phyloP scores from a whole-genome alignment of 352 stramenopile species.

The Phytopythium aichiense region DNA sequence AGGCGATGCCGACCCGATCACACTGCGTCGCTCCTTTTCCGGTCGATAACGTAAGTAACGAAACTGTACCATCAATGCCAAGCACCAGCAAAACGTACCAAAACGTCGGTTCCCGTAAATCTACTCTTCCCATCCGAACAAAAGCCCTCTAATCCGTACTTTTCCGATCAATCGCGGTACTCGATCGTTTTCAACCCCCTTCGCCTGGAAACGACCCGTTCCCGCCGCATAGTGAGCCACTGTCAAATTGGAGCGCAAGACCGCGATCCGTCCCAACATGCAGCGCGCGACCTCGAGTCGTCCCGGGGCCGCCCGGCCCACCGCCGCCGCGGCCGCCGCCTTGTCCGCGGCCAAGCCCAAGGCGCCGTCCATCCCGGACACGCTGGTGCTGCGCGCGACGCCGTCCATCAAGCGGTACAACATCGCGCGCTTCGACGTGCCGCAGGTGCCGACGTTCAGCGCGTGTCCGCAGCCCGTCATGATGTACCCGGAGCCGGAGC shows the following conservation, averaged over 20 bases:
- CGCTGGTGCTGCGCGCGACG: conserved; percentile 72
- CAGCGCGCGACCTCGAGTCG: background rate
- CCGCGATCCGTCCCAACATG: background rate
- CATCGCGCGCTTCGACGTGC: conserved; percentile 79
- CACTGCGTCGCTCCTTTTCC: no score
- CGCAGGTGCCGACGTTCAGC: conserved; percentile 53
- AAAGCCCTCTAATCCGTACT: background rate
- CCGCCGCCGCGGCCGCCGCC: background rate
- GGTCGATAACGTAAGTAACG: no score
- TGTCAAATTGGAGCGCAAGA: background rate
- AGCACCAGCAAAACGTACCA: no score
- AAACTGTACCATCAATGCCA: no score
- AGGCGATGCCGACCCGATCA: background rate
- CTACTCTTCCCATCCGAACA: no score
- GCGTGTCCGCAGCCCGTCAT: conserved; percentile 72
- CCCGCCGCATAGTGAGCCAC: background rate
- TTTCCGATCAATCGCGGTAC: background rate
- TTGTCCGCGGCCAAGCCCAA: background rate
- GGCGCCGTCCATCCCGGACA: conserved; percentile 37
- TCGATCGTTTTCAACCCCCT: background rate
- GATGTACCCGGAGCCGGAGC: conserved; percentile 85
- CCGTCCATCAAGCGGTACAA: conserved; percentile 89
- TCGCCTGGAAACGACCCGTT: background rate
- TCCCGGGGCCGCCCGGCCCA: no score
- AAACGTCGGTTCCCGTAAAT: no score